Evolutionary conservation across 768 basidiomycete species (phyloP), one percentile per base, ranked within the genome.

Genomic region (Gymnopilus junonius): DNA sequence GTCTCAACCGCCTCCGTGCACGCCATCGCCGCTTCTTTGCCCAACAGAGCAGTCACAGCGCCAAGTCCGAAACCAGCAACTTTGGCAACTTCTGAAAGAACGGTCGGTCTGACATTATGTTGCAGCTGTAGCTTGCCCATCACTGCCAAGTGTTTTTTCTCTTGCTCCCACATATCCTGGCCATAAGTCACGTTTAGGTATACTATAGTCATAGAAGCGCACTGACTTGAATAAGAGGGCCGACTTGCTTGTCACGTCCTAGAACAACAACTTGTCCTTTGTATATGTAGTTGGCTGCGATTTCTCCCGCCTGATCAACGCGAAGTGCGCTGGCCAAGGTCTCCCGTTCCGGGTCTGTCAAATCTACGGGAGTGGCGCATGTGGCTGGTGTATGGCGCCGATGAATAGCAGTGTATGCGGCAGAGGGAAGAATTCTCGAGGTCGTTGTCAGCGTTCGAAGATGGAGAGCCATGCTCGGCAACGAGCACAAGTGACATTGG

Each of bases 1-100:
- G 96, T 97, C 75, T 99, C 96, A 20, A 99, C 95, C 0, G 96
- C 96, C 75, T 99, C 96, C 0, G 96, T 99, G 70, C 96, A 98
- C 6, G 96, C 96, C 96, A 99, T 99, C 0, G 96, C 95, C 12
- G 95, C 94, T 68, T 97, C 91, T 71, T 88, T 91, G 37, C 96
- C 92, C 85, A 97, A 83, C 21, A 97, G 76, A 0, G 93, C 96
- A 0, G 96, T 97, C 0, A 80, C 84, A 5, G 89, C 90, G 5
- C 96, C 96, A 8, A 99, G 79, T 3, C 91, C 91, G 72, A 92
- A 96, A 5, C 95, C 95, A 55, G 90, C 91, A 5, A 86, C 86
- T 72, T 95, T 93, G 65, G 96, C 97, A 5, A 94, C 82, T 35
- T 94, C 92, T 60, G 88, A 88, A 43, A 98, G 82, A 1, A 90